These are phyloP conservation scores for Candida ficus DNA, from an alignment of 805 yeast species.

Conservation along the genomic window DNA sequence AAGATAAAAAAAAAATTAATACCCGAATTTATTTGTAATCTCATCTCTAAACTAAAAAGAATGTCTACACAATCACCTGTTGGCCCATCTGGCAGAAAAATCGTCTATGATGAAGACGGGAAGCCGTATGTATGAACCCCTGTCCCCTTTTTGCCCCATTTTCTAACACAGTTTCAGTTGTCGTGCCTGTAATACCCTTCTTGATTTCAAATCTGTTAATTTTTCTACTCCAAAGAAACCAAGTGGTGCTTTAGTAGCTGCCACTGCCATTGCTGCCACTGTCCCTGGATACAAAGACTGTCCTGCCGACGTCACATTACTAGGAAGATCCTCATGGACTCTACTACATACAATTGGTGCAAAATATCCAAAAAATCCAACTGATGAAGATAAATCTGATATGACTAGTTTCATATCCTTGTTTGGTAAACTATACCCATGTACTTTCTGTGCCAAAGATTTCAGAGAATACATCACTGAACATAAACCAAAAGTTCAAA, in stretches of 20 bases:
- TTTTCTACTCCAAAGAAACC: conserved; percentile 10
- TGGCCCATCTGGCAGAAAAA: conserved; percentile 61
- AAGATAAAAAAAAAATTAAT: not conserved
- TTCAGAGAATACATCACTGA: conserved; percentile 56
- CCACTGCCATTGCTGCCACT: conserved; percentile 14
- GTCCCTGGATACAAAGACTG: conserved; percentile 45
- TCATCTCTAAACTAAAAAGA: too few species aligned
- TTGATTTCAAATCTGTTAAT: conserved; percentile 71
- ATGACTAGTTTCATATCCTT: conserved; percentile 63
- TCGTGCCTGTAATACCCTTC: conserved; percentile 78
- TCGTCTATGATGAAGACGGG: conserved; percentile 81
- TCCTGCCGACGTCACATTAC: conserved; percentile 80
- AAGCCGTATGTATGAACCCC: conserved; percentile 94
- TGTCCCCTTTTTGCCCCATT: not conserved
- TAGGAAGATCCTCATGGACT: conserved; percentile 92
- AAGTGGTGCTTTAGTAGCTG: conserved; percentile 6
- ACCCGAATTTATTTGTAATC: not conserved
- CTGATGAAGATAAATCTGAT: conserved; percentile 57
- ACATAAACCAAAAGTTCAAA: conserved; percentile 49
- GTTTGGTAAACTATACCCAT: conserved; percentile 83
- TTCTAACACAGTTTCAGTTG: conserved; percentile 34
- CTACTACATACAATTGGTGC: conserved; percentile 88
- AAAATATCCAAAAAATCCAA: conserved; percentile 70
- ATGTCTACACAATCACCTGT: conserved; percentile 18
- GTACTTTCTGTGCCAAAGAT: conserved; percentile 90